These are phyloP conservation scores for Coniferiporia sulphurascens DNA, from an alignment of 1,284 basidiomycete genomes.

Conservation along the genomic window DNA sequence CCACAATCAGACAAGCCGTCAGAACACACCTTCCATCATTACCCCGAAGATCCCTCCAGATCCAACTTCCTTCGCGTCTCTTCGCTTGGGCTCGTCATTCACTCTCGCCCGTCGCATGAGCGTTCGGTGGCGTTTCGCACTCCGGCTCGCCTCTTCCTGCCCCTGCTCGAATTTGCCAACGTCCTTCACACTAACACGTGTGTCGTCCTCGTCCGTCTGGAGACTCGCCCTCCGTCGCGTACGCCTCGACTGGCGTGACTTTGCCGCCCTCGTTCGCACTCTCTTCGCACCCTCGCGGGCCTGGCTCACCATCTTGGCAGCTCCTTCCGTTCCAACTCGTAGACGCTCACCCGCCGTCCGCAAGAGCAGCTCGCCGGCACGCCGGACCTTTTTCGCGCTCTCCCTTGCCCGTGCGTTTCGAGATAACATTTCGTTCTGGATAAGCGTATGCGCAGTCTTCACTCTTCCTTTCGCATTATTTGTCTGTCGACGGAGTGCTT, in stretches of 20 bases:
- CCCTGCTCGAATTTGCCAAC: background rate
- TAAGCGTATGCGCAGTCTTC: background rate
- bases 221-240: constrained; percentile 1
- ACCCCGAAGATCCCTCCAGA: constrained; percentile 6
- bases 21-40: background rate
- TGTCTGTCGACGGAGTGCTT: constrained; percentile 7
- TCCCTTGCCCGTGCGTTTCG: constrained; percentile 17
- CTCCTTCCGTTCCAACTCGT: constrained; percentile 6
- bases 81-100: background rate
- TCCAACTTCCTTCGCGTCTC: background rate
- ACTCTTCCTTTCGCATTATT: background rate
- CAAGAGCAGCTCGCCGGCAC: constrained; percentile 12
- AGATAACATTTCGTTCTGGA: background rate
- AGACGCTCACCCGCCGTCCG: constrained; percentile 9
- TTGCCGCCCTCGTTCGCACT: background rate
- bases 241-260: constrained; percentile 7
- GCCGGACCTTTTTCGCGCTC: constrained; percentile 13
- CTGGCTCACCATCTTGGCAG: constrained; percentile 1
- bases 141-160: constrained; percentile 1
- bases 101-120: background rate
- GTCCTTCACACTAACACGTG: background rate
- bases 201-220: background rate
- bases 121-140: background rate
- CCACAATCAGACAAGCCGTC: constrained; percentile 5
- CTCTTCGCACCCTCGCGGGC: constrained; percentile 8